Percentiles rank a stretch among this genome's conserved stretches.
Conservation (phyloP, 345 rosid species). For the Syzygium aromaticum region DNA sequence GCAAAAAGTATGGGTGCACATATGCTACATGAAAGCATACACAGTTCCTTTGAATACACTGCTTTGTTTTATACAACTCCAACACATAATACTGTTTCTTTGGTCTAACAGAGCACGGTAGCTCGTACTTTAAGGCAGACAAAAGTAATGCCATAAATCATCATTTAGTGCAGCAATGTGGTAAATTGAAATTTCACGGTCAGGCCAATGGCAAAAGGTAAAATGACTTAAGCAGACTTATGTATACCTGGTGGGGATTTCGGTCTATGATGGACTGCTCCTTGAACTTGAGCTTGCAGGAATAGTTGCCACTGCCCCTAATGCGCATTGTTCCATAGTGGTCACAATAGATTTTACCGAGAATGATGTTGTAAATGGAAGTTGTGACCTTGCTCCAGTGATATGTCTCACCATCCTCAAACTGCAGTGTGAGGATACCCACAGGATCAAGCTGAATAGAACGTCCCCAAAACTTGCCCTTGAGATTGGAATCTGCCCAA, state of each 20-base stretch:
- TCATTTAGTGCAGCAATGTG: neutral
- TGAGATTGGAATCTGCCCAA: slow-evolving; percentile 98
- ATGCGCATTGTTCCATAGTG: slow-evolving; percentile 98
- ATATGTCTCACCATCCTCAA: slow-evolving; percentile 83
- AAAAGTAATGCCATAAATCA: neutral
- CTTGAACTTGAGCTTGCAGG: slow-evolving; percentile 94
- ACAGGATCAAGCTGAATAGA: slow-evolving; percentile 99
- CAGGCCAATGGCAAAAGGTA: neutral
- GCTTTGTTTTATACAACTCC: neutral
- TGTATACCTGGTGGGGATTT: slow-evolving; percentile 87
- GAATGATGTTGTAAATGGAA: slow-evolving; percentile 93
- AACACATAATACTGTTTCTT: neutral
- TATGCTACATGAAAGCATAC: neutral
- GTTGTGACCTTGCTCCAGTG: slow-evolving; percentile 99
- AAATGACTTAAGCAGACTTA: neutral
- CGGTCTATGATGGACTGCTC: slow-evolving; percentile 98
- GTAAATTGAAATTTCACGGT: neutral
- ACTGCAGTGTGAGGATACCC: slow-evolving; percentile 73
- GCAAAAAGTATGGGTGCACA: neutral
- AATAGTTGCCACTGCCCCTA: slow-evolving; percentile 73
- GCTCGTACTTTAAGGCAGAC: neutral
- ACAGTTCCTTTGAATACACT: neutral
- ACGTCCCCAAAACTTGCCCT: slow-evolving; percentile 97
- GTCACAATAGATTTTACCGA: slow-evolving; percentile 92
- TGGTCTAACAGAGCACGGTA: neutral